Base-by-base conservation (phyloP, 2,329 filamentous ascomycete genomes). In the Fusarium pilosicola region DNA sequence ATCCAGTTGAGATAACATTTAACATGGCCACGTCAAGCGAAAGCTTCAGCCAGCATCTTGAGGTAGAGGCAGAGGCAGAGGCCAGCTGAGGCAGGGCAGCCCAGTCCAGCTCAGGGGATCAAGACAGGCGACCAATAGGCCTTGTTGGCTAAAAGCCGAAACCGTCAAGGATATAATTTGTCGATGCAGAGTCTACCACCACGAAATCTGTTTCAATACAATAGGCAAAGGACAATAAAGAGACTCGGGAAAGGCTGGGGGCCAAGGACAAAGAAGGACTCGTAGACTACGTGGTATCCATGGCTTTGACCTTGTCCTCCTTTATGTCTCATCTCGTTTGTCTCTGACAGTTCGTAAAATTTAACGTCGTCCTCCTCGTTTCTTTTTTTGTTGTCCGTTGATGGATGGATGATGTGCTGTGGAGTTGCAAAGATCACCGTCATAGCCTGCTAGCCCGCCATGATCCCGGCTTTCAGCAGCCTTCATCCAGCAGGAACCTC, bases 381-480 rank as follows among this genome's bases (percentile, higher is more conserved):
- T 58, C 30, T 42, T 69, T 45, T 66, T 67, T 30, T 20, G 3
- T 22, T 22, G 10, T 48, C 24, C 20, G 24, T 28, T 54, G 34
- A 39, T 26, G 32, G 28, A 36, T 52, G 32, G 36, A 44, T 41
- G 36, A 44, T 41, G 45, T 24, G 38, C 39, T 62, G 71, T 74
- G 60, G 62, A 71, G 51, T 62, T 73, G 20, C 41, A 51, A 52
- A 67, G 68, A 74, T 74, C 67, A 74, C 42, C 65, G 38, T 64
- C 55, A 61, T 63, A 39, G 26, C 55, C 45, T 57, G 26, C 15
- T 34, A 36, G 38, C 26, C 14, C 34, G 46, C 45, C 45, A 55
- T 48, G 41, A 62, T 68, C 66, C 62, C 13, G 65, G 44, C 20
- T 38, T 60, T 32, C 58, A 61, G 44, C 39, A 67, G 58, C n/a